Base-by-base conservation (phyloP, 2,329 filamentous ascomycete species). In the Colletotrichum lentis region DNA sequence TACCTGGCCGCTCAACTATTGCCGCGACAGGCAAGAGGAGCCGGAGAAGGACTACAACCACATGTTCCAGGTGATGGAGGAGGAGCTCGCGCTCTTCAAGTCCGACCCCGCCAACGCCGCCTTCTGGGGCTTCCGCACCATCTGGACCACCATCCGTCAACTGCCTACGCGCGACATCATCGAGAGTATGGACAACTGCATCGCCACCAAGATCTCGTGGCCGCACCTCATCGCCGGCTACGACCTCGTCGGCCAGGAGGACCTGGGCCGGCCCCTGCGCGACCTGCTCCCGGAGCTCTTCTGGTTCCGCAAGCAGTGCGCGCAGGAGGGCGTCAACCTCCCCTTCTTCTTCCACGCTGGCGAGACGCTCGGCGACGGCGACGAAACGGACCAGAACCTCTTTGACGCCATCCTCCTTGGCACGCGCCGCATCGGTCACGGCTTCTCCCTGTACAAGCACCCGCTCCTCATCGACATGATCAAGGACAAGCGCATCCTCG, bases 291-390 rank as follows among this genome's bases (percentile, higher is more conserved):
- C 93, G 0, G 86, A 94, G 72, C 81, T 96, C 1, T 93, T 96
- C 77, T 96, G 91, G 91, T 96, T 97, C 83, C 88, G 88, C 71
- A 93, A 93, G 76, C 85, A 88, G 71, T 96, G 92, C 77, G 86
- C 86, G 0, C 84, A 91, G 74, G 88, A 91, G 74, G 87, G 85
- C 5, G 85, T 96, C 31, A 86, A 91, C 56, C 88, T 97, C 22
- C 93, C 93, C 1, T 95, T 96, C 81, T 94, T 94, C 82, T 94
- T 96, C 81, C 92, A 96, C 77, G 92, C 93, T 0, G 93, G 92
- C 71, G 92, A 96, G 78, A 91, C 87, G 46, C 85, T 94, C 1
- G 91, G 91, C 55, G 58, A 62, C 50, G 71, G 71, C 55, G 53
- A 53, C 43, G 62, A 60, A 22, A 64, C 63, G 47, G 68, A 71